Evolutionary conservation across 202 grass and related monocot species (phyloP).

Genomic region (Carex sylvatica): DNA sequence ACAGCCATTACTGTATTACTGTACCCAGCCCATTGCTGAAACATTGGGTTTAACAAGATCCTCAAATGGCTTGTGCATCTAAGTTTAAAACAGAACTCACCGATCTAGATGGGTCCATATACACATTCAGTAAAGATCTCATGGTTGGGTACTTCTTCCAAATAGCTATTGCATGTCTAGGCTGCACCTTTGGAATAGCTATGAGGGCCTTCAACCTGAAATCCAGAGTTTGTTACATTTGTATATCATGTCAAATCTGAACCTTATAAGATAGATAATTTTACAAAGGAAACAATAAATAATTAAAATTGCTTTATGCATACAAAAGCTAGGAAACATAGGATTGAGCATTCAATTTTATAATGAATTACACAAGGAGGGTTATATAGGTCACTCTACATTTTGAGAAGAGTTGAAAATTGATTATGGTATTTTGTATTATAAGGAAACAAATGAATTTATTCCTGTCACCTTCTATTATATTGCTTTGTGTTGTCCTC

Average conservation of each 20-base stretch:
- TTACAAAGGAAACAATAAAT: neutral
- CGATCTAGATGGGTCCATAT: conserved; percentile 73
- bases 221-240: neutral
- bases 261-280: neutral
- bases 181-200: conserved; percentile 59
- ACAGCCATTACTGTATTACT: neutral
- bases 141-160: conserved; percentile 71
- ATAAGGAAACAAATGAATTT: neutral
- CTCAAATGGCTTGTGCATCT: neutral
- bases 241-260: conserved; percentile 3
- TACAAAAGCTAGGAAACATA: neutral
- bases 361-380: neutral
- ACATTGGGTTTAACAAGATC: neutral
- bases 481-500: neutral
- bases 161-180: conserved; percentile 58
- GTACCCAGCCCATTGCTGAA: neutral
- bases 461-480: neutral
- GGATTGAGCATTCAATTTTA: neutral
- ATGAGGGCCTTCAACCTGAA: conserved; percentile 82
- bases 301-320: neutral
- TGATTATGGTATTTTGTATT: neutral
- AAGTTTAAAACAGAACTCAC: conserved; percentile 41
- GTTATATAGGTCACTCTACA: neutral
- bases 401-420: too few relatives aligned
- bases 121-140: conserved; percentile 72